A percentile compares a stretch with the other conserved stretches of the same genome.
These are phyloP conservation scores for Fusarium humuli DNA, from an alignment of 2,329 filamentous ascomycete species.

Conservation along the genomic window DNA sequence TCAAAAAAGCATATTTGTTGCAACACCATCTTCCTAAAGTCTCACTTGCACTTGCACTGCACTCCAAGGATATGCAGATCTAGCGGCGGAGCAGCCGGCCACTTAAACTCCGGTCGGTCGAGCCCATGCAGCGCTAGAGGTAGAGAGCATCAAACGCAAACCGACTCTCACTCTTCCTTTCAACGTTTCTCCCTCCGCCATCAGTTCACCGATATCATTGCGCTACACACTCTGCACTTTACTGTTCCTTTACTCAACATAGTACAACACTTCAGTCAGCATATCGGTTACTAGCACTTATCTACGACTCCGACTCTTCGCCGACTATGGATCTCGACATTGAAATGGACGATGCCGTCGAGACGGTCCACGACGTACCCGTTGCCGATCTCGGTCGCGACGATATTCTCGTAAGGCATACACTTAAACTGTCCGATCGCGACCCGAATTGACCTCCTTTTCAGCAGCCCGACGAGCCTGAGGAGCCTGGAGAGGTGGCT, in stretches of 20 bases:
- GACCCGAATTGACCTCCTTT: slow-evolving; percentile 29
- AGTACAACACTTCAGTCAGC: background rate
- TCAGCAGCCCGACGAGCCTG: slow-evolving; percentile 52
- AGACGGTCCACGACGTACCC: slow-evolving; percentile 48
- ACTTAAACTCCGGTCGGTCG: slow-evolving; percentile 25
- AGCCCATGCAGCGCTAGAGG: slow-evolving; percentile 8
- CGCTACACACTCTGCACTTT: background rate
- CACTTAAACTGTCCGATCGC: background rate
- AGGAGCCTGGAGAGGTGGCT: slow-evolving; percentile 55
- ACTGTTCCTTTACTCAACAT: background rate
- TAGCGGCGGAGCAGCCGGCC: slow-evolving; percentile 33
- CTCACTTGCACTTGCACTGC: background rate
- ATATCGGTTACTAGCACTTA: background rate
- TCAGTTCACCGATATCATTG: background rate
- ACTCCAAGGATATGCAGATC: background rate
- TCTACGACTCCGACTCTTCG: slow-evolving; percentile 1
- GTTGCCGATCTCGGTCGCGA: slow-evolving; percentile 48
- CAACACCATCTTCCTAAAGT: background rate
- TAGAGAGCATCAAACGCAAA: slow-evolving; percentile 27
- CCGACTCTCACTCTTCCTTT: slow-evolving; percentile 6
- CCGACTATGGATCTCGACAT: slow-evolving; percentile 74
- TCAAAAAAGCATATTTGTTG: background rate
- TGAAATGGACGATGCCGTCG: slow-evolving; percentile 75
- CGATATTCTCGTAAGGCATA: slow-evolving; percentile 53
- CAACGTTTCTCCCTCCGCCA: background rate